Evolutionary conservation across 2,329 filamentous ascomycete species (phyloP).

Genomic region (Cordyceps militaris): DNA sequence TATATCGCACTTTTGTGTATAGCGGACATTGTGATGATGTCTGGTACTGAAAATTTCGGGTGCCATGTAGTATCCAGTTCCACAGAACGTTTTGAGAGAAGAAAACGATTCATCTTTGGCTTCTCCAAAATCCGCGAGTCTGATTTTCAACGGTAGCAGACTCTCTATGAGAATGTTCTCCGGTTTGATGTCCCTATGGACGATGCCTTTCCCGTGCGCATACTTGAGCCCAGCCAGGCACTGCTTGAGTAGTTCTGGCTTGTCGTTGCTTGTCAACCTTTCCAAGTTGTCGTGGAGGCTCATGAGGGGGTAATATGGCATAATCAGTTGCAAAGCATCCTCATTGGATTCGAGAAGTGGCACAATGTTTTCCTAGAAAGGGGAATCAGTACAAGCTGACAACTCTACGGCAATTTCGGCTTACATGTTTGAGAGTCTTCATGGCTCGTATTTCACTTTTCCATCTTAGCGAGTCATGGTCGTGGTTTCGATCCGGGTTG

Average conservation of each 20-base stretch:
- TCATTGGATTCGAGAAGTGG: background rate
- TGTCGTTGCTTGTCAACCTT: background rate
- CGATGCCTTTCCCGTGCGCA: background rate
- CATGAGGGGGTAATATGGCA: background rate
- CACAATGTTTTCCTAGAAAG: background rate
- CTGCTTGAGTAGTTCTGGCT: background rate
- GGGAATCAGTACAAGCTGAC: background rate
- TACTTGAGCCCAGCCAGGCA: background rate
- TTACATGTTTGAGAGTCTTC: background rate
- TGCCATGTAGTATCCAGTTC: background rate
- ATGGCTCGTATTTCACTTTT: background rate
- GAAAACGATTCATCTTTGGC: background rate
- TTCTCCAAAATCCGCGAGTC: background rate
- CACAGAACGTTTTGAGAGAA: background rate
- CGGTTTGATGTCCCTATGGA: background rate
- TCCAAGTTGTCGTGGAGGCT: background rate
- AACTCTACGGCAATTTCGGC: background rate
- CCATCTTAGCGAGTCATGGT: background rate
- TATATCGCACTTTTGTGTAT: background rate
- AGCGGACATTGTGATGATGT: background rate
- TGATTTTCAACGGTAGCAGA: background rate
- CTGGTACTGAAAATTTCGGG: background rate
- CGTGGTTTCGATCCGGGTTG: background rate
- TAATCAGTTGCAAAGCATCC: background rate
- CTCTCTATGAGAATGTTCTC: background rate